Conservation (phyloP, 345 rosid genomes). For the Citrus reticulata region DNA sequence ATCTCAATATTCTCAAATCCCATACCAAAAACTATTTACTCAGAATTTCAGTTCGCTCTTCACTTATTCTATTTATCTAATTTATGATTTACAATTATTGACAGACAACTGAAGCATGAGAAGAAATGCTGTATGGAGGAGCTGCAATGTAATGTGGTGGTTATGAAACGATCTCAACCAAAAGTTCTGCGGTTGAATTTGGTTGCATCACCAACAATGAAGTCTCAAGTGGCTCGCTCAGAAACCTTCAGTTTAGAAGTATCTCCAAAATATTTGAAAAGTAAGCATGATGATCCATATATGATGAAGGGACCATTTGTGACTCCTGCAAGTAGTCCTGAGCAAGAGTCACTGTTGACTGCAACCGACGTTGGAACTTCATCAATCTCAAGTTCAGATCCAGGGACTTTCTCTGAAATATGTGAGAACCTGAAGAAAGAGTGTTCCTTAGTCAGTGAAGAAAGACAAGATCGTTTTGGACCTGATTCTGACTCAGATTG, state of each 20-base stretch:
- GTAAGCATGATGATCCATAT: slow-evolving; percentile 26
- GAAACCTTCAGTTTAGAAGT: slow-evolving; percentile 29
- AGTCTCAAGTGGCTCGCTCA: slow-evolving; percentile 37
- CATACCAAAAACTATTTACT: background rate
- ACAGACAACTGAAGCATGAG: slow-evolving; percentile 79
- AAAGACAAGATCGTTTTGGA: slow-evolving; percentile 42
- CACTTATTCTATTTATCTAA: background rate
- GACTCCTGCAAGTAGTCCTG: slow-evolving; percentile 95
- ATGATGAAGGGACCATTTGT: slow-evolving; percentile 69
- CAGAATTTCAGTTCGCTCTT: background rate
- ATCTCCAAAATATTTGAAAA: slow-evolving; percentile 36
- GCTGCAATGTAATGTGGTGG: slow-evolving; percentile 88
- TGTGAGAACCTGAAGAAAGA: slow-evolving; percentile 55
- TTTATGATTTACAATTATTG: slow-evolving; percentile 10
- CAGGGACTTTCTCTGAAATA: slow-evolving; percentile 58
- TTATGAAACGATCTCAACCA: slow-evolving; percentile 79
- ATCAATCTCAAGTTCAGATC: slow-evolving; percentile 90
- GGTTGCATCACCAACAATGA: slow-evolving; percentile 57
- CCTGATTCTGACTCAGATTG: slow-evolving; percentile 69
- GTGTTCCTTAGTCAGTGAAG: slow-evolving; percentile 37
- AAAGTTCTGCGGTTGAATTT: slow-evolving; percentile 87
- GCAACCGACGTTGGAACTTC: slow-evolving; percentile 75
- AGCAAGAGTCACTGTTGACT: slow-evolving; percentile 63
- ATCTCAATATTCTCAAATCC: background rate
- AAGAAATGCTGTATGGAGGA: slow-evolving; percentile 77